These are phyloP conservation scores for Microdochium trichocladiopsis DNA, from an alignment of 2,329 filamentous ascomycete genomes.

Conservation along the genomic window DNA sequence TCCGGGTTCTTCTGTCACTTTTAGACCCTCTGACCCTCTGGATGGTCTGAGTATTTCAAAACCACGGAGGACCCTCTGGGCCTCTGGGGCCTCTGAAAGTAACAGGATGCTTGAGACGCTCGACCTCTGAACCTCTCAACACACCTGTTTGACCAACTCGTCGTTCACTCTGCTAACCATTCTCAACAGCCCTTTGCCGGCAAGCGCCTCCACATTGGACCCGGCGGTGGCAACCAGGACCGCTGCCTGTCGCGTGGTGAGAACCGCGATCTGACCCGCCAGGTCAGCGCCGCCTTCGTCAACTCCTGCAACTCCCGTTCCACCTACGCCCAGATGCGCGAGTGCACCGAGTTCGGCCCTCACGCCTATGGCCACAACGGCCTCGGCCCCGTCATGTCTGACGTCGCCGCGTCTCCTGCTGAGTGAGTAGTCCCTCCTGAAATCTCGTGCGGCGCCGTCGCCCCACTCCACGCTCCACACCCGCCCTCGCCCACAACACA, in stretches of 20 bases:
- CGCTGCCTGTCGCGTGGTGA: slow-evolving; percentile 21
- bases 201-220: slow-evolving; percentile 8
- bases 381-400: slow-evolving; percentile 21
- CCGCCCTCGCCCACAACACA: no score
- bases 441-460: no score
- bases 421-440: slow-evolving; percentile 10
- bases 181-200: slow-evolving; percentile 11
- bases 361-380: slow-evolving; percentile 26
- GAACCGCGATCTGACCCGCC: background rate
- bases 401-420: slow-evolving; percentile 19
- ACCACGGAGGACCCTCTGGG: no score
- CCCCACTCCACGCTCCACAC: no score
- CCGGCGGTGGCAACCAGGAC: slow-evolving; percentile 13
- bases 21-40: no score
- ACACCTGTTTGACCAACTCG: no score
- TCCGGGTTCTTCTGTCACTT: no score
- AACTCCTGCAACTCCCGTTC: slow-evolving; percentile 6
- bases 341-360: slow-evolving; percentile 13
- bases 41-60: no score
- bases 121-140: background rate
- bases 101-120: no score
- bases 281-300: slow-evolving; percentile 5
- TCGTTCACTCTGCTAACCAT: no score
- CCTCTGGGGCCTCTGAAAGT: no score
- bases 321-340: slow-evolving; percentile 4